These are phyloP conservation scores for Candida sanyaensis DNA, from an alignment of 1,139 yeast genomes.

Conservation along the genomic window DNA sequence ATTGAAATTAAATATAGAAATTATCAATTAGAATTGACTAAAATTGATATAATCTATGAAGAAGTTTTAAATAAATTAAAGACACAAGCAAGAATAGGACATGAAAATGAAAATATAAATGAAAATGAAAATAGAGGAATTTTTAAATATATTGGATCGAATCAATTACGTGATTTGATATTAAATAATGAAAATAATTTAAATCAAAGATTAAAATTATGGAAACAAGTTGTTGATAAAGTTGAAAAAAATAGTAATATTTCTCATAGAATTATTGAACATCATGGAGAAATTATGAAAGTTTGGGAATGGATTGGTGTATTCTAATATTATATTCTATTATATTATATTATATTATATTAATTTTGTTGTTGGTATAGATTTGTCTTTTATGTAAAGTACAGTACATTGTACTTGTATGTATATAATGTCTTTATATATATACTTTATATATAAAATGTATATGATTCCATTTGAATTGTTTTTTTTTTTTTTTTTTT, in stretches of 20 bases:
- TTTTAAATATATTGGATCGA: conserved; percentile 61
- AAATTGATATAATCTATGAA: conserved; percentile 36
- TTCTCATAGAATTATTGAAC: conserved; percentile 60
- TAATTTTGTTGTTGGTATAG: too few relatives aligned
- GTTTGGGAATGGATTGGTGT: conserved; percentile 88
- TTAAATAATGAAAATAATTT: conserved; percentile 48
- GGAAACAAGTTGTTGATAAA: conserved; percentile 61
- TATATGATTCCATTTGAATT: not conserved
- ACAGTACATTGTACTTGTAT: too few relatives aligned
- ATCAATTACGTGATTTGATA: conserved; percentile 75
- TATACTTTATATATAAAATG: too few relatives aligned
- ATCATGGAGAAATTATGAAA: conserved; percentile 83
- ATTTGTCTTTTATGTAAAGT: too few relatives aligned
- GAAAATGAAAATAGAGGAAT: conserved; percentile 24
- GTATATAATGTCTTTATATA: not conserved
- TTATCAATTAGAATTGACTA: conserved; percentile 29
- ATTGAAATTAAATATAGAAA: conserved; percentile 35
- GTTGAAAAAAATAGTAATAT: conserved; percentile 73
- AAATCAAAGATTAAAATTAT: conserved; percentile 49
- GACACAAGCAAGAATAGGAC: conserved; percentile 32
- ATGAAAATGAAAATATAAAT: conserved; percentile 25
- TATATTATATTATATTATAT: too few relatives aligned
- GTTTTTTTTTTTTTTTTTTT: not conserved
- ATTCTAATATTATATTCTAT: conserved; percentile 11
- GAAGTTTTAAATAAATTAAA: conserved; percentile 52